Evolutionary conservation across 1,284 basidiomycete species (phyloP).

Genomic region (Trichosporon faecale): DNA sequence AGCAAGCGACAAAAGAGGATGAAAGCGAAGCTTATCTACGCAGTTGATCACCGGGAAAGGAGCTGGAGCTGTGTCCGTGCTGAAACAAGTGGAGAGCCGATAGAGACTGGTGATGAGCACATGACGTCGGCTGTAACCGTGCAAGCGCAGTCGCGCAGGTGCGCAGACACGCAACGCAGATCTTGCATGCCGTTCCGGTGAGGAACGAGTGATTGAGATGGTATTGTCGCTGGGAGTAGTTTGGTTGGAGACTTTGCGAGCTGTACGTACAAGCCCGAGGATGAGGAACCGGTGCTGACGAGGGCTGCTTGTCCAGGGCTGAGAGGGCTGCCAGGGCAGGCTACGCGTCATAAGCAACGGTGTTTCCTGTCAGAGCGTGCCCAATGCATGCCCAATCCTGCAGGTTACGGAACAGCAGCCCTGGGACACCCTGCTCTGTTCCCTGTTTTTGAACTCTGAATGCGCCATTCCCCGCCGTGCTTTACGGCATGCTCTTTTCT

Average conservation of each 20-base stretch:
- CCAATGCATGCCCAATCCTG: not conserved
- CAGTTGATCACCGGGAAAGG: not conserved
- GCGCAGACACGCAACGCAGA: not conserved
- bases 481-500: not conserved
- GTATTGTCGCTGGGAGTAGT: not conserved
- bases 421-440: not conserved
- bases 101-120: not conserved
- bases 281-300: not conserved
- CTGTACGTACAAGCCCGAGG: not conserved
- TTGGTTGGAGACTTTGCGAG: not conserved
- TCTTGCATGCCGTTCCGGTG: not conserved
- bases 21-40: not conserved
- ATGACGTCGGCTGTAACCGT: not conserved
- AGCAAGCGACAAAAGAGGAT: not conserved
- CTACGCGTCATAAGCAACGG: not conserved
- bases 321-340: not conserved
- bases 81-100: constrained; percentile 1
- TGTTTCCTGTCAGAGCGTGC: constrained; percentile 2
- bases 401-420: not conserved
- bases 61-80: not conserved
- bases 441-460: not conserved
- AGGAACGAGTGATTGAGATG: not conserved
- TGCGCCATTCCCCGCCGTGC: not conserved
- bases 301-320: not conserved
- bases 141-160: not conserved